Base-by-base conservation (phyloP, 768 basidiomycete species). In the Rhodotorula diobovata region DNA sequence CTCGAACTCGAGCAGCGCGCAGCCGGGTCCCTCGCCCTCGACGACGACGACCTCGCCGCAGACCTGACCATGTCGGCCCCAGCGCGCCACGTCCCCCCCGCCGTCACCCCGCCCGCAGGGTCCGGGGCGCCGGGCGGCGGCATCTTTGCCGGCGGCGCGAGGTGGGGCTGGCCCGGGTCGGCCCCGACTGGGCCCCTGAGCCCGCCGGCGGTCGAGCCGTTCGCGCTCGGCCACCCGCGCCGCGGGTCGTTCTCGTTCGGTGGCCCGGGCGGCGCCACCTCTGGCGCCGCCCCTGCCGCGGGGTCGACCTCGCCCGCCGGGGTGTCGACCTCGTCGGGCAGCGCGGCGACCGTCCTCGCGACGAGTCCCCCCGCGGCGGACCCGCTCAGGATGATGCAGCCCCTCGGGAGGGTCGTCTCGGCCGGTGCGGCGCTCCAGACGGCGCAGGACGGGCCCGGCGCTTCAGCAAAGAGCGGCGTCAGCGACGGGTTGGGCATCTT, bases 381-480 rank as follows among this genome's bases (percentile, higher is more conserved):
- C 50, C 66, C 66, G 20, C 56, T 63, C 35, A 43, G 51, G 10
- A 50, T 66, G 51, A 73, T 69, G 68, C 67, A 69, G 54, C 72
- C 72, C 9, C 68, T 73, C 51, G 68, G 68, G 1, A 30, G 72
- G 30, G 72, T 73, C 41, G 68, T 69, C 61, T 55, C 50, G 16
- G 72, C 72, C 4, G 72, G 72, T 32, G 72, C 72, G 23, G 48
- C 68, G 34, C 60, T 69, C 34, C 64, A 66, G 50, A 66, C 72
- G 30, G 54, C 64, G 11, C 15, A 48, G 18, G 46, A 48, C n/a
- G 39, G 56, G 32, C 34, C 34, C 35, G n/a, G n/a, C n/a, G n/a
- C n/a, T n/a, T n/a, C n/a, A n/a, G n/a, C n/a, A n/a, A 48, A 45
- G 39, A 45, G 37, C 20, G 65, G 65, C 30, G 56, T 35, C 4